phyloP scores from a whole-genome alignment of 1,284 basidiomycete species.

The Phellopilus nigrolimitatus region DNA sequence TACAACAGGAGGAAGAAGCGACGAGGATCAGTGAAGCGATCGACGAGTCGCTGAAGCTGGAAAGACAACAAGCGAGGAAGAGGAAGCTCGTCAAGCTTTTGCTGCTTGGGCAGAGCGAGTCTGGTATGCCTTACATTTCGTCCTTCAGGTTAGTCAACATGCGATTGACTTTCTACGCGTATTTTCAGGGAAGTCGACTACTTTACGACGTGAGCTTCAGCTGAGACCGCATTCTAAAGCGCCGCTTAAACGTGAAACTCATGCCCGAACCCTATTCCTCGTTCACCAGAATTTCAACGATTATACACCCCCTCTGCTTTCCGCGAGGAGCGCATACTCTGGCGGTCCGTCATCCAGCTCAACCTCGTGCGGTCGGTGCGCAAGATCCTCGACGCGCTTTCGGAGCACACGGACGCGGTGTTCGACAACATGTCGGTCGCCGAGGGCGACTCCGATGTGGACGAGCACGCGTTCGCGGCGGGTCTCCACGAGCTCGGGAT shows the following conservation, averaged over 20 bases:
- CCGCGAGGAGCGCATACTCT: conserved; percentile 48
- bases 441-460: conserved; percentile 14
- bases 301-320: conserved; percentile 60
- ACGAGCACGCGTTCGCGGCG: conserved; percentile 12
- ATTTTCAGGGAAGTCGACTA: conserved; percentile 10
- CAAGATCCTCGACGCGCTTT: conserved; percentile 18
- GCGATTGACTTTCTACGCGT: background rate
- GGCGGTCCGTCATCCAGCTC: conserved; percentile 62
- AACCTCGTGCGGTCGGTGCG: conserved; percentile 55
- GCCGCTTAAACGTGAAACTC: conserved; percentile 2
- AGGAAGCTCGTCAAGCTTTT: conserved; percentile 59
- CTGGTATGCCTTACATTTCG: conserved; percentile 17
- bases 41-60: conserved; percentile 49
- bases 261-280: conserved; percentile 3
- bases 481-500: conserved; percentile 49
- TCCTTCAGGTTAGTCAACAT: background rate
- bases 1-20: conserved; percentile 42
- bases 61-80: conserved; percentile 47
- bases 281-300: conserved; percentile 55
- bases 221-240: too few relatives aligned
- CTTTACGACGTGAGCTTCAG: conserved; percentile 15
- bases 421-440: conserved; percentile 2
- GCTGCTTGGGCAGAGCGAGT: conserved; percentile 46
- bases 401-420: conserved; percentile 9
- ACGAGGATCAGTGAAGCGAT: conserved; percentile 46